Percentiles rank a stretch among this genome's conserved stretches.
Conservation (phyloP, 2,329 filamentous ascomycete genomes). For the Aspergillus amoenus region DNA sequence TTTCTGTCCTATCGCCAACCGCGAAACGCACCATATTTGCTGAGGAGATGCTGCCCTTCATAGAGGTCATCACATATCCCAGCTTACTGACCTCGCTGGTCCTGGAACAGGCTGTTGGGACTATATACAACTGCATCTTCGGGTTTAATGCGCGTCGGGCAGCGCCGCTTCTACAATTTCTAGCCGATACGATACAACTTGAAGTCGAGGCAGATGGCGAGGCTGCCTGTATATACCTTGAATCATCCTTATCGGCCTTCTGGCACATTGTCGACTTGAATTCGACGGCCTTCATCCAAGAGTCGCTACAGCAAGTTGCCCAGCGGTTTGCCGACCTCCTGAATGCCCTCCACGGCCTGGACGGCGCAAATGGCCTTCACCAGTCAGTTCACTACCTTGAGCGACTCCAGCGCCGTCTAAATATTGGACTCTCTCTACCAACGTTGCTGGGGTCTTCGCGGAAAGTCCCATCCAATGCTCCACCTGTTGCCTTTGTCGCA, state of each 20-base stretch:
- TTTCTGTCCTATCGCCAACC: not conserved
- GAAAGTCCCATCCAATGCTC: not conserved
- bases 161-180: constrained; percentile 34
- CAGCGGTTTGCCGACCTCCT: constrained; percentile 19
- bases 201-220: not conserved
- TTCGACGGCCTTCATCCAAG: constrained; percentile 35
- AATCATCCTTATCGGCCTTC: constrained; percentile 25
- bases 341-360: constrained; percentile 9
- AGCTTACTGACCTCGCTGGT: constrained; percentile 44
- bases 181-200: constrained; percentile 20
- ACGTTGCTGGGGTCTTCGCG: not conserved
- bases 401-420: constrained; percentile 19
- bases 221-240: constrained; percentile 14
- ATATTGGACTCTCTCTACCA: constrained; percentile 18
- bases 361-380: constrained; percentile 8
- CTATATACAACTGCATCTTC: constrained; percentile 47
- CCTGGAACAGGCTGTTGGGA: constrained; percentile 43
- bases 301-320: constrained; percentile 20
- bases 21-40: constrained; percentile 19
- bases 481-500: constrained; percentile 14
- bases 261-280: constrained; percentile 37
- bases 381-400: constrained; percentile 18
- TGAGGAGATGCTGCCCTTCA: constrained; percentile 40
- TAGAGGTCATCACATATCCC: constrained; percentile 42
- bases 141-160: constrained; percentile 41